Base-by-base conservation (phyloP, 495 filamentous ascomycete genomes). In the Penicillium dipodomyicola region DNA sequence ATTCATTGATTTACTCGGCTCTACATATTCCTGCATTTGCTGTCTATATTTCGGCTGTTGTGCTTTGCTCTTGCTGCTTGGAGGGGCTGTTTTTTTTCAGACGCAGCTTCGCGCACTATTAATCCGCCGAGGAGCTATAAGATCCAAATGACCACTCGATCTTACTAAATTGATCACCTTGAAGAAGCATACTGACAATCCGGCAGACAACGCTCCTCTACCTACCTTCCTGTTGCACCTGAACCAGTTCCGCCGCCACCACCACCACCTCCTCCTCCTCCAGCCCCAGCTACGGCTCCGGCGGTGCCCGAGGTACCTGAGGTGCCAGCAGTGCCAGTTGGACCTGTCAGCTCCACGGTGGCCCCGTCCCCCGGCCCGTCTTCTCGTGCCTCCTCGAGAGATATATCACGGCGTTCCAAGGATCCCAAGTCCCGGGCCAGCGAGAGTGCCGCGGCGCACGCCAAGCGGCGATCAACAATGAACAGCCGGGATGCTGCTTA, bases 401-500 rank as follows among this genome's bases (percentile, higher is more conserved):
- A 81, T 57, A 75, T 68, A 48, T 69, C 76, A 20, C 77, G 77
- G 59, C 76, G 74, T 54, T 67, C 70, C 35, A 79, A 72, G 59
- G 79, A 82, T 49, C 70, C 73, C 47, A 78, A 77, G 52, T 74
- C 75, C 47, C 73, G 77, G 22, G 67, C 71, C 20, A 80, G 75
- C 59, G 78, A 79, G 19, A 61, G 71, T 35, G 74, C 70, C 32
- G 74, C 70, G 48, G 77, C 50, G 15, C 37, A 75, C 49, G 71
- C 77, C 29, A 97, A 97, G 67, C 85, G 94, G 52, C 85, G 94
- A 15, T 96, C 93, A 27, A 99, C 94, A 9, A 96, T 97, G 91
- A 96, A 97, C 65, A 97, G 95, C 69, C 84, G 93, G 50, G 91
- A 92, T 67, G 92, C 94, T 48, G 92, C 90, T 6, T 97, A 97